Base-by-base conservation (phyloP, 306 rosid species). In the Mimosa bimucronata region DNA sequence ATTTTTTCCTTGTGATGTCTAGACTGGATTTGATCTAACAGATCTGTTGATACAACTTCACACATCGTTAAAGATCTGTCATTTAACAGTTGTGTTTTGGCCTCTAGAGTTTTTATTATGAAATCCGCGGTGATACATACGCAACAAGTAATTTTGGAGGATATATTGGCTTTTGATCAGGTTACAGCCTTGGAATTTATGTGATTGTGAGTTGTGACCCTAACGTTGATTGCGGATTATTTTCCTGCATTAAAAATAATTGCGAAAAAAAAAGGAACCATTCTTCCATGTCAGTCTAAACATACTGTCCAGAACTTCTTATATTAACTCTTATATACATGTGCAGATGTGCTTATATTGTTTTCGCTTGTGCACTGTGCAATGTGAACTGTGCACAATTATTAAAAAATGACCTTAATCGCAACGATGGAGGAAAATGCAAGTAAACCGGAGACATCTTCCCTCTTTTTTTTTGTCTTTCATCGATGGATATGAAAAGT, bases 71-170 rank as follows among this genome's bases (percentile, higher is more conserved):
- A 38, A 77, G 41, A 16, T 1, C 46, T 64, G 57, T 45, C 18
- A 40, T 67, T 37, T 77, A 3, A 45, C 44, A 53, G 71, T n/a
- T 57, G 58, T 68, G 57, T 34, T 60, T 15, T 77, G 72, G 61
- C 40, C 75, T 60, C 55, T 13, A 69, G n/a, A 53, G 46, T 50
- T 40, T 81, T 77, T 67, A 50, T 7, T 19, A 7, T 66, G 0
- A 77, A 81, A 30, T 81, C 65, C 28, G 66, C 66, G 55, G 48
- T 67, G 83, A 77, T 60, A 34, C 28, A n/a, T 16, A 50, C 18
- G 44, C 71, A 8, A 31, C 45, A 4, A 15, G n/a, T 46, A 46
- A 46, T 46, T 46, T 46, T 46, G 37, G 23, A 30, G 31, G 69
- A 30, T 13, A 61, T 65, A 19, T 40, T 34, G 71, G 46, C 10